Evolutionary conservation across 140 eudicot genomes (phyloP).

Genomic region (Cichorium intybus): DNA sequence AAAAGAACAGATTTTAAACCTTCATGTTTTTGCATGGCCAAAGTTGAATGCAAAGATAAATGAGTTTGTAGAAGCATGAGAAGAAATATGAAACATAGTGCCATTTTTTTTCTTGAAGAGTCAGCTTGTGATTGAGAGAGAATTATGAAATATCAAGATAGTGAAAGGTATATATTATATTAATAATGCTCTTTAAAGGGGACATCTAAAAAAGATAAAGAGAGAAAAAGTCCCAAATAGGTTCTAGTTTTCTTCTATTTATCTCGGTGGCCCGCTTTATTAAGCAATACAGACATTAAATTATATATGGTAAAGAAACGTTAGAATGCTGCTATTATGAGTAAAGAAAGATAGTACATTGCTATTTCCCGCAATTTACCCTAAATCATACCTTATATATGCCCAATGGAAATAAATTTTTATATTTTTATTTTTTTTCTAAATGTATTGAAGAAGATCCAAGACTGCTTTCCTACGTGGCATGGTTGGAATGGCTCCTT

Average conservation of each 20-base stretch:
- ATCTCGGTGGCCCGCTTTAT: too few species aligned
- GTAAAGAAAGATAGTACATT: too few species aligned
- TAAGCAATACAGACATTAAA: too few species aligned
- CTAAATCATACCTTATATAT: slow-evolving; percentile 37
- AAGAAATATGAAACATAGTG: slow-evolving; percentile 33
- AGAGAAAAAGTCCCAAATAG: slow-evolving; percentile 27
- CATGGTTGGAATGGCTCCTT: slow-evolving; percentile 98
- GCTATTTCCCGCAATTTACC: too few species aligned
- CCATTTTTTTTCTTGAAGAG: slow-evolving; percentile 29
- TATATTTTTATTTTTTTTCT: too few species aligned
- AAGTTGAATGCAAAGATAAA: slow-evolving; percentile 27
- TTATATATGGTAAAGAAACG: too few species aligned
- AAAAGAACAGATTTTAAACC: slow-evolving; percentile 19
- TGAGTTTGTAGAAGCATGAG: slow-evolving; percentile 34
- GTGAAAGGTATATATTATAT: slow-evolving; percentile 27
- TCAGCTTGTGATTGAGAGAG: slow-evolving; percentile 3
- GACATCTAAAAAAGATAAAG: slow-evolving; percentile 31
- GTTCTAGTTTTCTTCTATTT: slow-evolving; percentile 20
- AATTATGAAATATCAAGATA: slow-evolving; percentile 16
- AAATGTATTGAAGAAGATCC: too few species aligned
- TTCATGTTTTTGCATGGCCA: slow-evolving; percentile 21
- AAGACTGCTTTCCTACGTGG: slow-evolving; percentile 75
- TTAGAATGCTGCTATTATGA: too few species aligned
- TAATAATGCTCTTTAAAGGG: slow-evolving; percentile 28
- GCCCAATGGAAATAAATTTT: slow-evolving; percentile 3